Conservation (phyloP, 805 yeast species). For the Ogataea paraovalis region DNA sequence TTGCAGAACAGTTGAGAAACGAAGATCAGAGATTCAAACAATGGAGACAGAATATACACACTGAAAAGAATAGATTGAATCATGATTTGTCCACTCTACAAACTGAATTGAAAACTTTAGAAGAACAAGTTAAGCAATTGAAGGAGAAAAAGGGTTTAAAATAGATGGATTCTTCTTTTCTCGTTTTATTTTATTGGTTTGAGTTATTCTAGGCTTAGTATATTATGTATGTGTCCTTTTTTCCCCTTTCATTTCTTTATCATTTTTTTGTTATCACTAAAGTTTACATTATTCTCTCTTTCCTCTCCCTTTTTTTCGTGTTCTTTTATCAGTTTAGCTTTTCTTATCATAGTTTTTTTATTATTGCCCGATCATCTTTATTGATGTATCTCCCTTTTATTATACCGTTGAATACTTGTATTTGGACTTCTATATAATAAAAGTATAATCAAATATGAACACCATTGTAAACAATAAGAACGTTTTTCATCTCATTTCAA, state of each 20-base stretch:
- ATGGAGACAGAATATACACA: conserved; percentile 96
- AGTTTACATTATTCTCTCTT: too few species aligned
- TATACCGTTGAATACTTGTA: background rate
- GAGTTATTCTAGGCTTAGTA: background rate
- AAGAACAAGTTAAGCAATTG: conserved; percentile 67
- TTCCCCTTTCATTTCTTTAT: too few species aligned
- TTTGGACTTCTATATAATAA: too few species aligned
- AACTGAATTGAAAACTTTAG: conserved; percentile 64
- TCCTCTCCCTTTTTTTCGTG: too few species aligned
- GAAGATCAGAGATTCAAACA: conserved; percentile 97
- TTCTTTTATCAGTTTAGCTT: too few species aligned
- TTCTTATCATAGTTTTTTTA: background rate
- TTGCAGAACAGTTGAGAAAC: conserved; percentile 93
- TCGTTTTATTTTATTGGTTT: background rate
- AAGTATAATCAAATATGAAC: too few species aligned
- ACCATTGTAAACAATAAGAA: too few species aligned
- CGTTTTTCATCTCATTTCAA: too few species aligned
- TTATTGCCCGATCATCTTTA: background rate
- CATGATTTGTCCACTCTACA: conserved; percentile 91
- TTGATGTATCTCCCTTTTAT: background rate
- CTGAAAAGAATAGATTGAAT: conserved; percentile 90
- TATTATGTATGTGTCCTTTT: too few species aligned
- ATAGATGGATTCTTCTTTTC: conserved; percentile 7
- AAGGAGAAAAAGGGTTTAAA: conserved; percentile 48
- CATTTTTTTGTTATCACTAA: too few species aligned